A percentile compares a stretch with the other conserved stretches of the same genome.
Evolutionary conservation across 768 basidiomycete genomes (phyloP).

Genomic region (Tulasnella sp.): DNA sequence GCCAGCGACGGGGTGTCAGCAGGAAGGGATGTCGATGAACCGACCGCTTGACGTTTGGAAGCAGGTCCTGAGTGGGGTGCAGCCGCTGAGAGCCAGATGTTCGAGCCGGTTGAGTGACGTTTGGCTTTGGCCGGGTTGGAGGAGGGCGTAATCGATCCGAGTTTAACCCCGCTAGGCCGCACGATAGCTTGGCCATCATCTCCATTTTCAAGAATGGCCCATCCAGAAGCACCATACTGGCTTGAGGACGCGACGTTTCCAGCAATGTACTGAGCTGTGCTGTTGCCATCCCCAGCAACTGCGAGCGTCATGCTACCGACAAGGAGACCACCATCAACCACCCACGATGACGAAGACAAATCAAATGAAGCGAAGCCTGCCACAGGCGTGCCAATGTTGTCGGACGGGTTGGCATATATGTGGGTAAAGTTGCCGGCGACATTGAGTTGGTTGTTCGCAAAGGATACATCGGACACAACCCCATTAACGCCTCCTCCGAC

Average conservation of each 20-base stretch:
- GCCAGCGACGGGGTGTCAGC: constrained; percentile 59
- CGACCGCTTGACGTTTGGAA: constrained; percentile 52
- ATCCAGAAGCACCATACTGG: constrained; percentile 73
- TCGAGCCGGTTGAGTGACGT: constrained; percentile 50
- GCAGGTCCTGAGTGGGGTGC: background rate
- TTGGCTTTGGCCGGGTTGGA: constrained; percentile 43
- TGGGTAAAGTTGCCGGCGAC: constrained; percentile 78
- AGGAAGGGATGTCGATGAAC: constrained; percentile 57
- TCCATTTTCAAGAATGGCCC: constrained; percentile 77
- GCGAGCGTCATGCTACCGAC: constrained; percentile 71
- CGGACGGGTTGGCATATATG: constrained; percentile 46
- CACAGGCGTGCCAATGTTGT: constrained; percentile 44
- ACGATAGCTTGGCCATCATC: constrained; percentile 58
- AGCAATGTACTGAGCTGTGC: constrained; percentile 63
- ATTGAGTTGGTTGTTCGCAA: constrained; percentile 57
- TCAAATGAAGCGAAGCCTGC: constrained; percentile 82
- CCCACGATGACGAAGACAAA: constrained; percentile 62
- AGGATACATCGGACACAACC: constrained; percentile 61
- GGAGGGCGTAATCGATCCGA: constrained; percentile 45
- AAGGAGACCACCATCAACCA: constrained; percentile 73
- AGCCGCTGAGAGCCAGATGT: constrained; percentile 39
- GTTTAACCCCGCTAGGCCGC: constrained; percentile 62
- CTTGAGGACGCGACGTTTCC: constrained; percentile 63
- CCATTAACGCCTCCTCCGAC: constrained; percentile 80
- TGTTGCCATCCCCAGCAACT: constrained; percentile 57